These are phyloP conservation scores for Hypoxylon sp. DNA, from an alignment of 2,329 filamentous ascomycete species.

Conservation along the genomic window DNA sequence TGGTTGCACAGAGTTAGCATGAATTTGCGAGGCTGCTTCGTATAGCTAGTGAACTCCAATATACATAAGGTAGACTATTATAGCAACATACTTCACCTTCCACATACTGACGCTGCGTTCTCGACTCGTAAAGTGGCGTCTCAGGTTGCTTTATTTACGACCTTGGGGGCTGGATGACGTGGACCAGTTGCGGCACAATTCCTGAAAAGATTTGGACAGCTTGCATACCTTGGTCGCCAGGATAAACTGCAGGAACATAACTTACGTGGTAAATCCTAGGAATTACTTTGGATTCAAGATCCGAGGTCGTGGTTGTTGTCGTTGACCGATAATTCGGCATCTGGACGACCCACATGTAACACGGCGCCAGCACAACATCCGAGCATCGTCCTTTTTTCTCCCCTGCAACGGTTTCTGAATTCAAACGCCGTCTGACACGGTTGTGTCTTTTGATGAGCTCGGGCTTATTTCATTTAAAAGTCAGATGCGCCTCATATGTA, in stretches of 20 bases:
- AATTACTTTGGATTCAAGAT: conserved; percentile 19
- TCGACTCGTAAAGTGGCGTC: conserved; percentile 42
- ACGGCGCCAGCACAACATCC: conserved; percentile 25
- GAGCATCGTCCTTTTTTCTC: conserved; percentile 1
- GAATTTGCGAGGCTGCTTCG: conserved; percentile 19
- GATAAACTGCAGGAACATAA: conserved; percentile 17
- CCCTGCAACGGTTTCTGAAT: conserved; percentile 34
- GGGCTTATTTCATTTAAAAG: conserved; percentile 29
- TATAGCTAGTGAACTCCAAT: conserved; percentile 16
- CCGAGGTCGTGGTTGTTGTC: conserved; percentile 2
- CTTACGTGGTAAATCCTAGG: conserved; percentile 1
- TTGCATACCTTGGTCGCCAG: conserved; percentile 21
- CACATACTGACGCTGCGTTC: conserved; percentile 10
- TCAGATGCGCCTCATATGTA: conserved; percentile 25
- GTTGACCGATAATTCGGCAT: conserved; percentile 27
- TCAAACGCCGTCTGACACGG: conserved; percentile 42
- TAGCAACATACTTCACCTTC: conserved; percentile 2
- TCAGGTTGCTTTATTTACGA: conserved; percentile 30
- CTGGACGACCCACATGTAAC: conserved; percentile 26
- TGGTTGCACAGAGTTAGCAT: conserved; percentile 24
- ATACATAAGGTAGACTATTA: conserved; percentile 11
- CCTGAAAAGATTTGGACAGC: conserved; percentile 22
- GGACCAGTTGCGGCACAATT: conserved; percentile 39
- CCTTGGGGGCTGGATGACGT: conserved; percentile 45
- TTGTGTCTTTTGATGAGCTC: conserved; percentile 12